Percentiles rank a stretch among this genome's conserved stretches.
These are phyloP conservation scores for Mycena sanguinolenta DNA, from an alignment of 768 basidiomycete genomes.

Conservation along the genomic window DNA sequence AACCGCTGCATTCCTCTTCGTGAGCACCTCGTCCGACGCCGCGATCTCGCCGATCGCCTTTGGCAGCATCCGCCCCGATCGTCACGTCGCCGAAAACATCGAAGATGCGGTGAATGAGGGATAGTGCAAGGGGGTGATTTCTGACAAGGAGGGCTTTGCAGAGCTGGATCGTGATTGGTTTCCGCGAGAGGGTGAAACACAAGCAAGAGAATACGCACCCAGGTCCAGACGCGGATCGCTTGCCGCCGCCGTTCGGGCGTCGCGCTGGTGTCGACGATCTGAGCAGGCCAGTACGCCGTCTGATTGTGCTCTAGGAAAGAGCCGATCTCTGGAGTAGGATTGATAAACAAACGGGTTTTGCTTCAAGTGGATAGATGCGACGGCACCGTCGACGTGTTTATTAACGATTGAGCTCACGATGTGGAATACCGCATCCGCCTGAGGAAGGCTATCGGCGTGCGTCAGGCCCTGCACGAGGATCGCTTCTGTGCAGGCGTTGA, in stretches of 20 bases:
- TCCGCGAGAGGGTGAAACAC: not conserved
- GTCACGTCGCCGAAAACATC: constrained; percentile 74
- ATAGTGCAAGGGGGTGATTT: constrained; percentile 69
- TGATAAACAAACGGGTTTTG: not conserved
- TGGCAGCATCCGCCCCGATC: constrained; percentile 82
- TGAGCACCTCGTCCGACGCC: constrained; percentile 71
- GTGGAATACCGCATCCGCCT: constrained; percentile 69
- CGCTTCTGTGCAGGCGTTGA: constrained; percentile 64
- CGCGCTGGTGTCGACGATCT: constrained; percentile 54
- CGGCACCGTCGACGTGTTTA: constrained; percentile 77
- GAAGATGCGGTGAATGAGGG: constrained; percentile 75
- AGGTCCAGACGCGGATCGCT: constrained; percentile 74
- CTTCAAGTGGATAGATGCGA: not conserved
- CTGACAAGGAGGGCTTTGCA: constrained; percentile 85
- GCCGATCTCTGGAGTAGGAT: constrained; percentile 55
- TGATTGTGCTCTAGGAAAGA: constrained; percentile 60
- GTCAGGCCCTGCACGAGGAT: constrained; percentile 74
- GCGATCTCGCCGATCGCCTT: constrained; percentile 79
- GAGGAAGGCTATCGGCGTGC: constrained; percentile 59
- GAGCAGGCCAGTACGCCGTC: constrained; percentile 61
- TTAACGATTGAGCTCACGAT: constrained; percentile 81
- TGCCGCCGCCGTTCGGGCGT: constrained; percentile 57
- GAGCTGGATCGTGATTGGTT: constrained; percentile 59
- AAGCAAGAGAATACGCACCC: constrained; percentile 60
- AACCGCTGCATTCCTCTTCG: constrained; percentile 83